Base-by-base conservation (phyloP, 2,329 filamentous ascomycete species). In the Curvularia hawaiiensis region DNA sequence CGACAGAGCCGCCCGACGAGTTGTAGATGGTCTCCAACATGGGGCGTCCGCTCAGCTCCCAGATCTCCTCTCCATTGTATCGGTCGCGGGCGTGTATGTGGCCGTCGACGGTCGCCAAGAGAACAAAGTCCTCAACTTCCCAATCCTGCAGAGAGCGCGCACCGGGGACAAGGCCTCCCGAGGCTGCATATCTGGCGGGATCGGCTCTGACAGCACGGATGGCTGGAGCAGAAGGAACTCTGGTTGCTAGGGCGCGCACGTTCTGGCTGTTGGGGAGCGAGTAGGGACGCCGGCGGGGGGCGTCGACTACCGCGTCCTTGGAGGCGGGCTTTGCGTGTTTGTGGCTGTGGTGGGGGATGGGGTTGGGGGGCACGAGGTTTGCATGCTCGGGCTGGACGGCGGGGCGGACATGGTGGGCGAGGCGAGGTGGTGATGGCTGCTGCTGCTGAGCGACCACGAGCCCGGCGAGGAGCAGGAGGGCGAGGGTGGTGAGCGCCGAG, bases 121-220 rank as follows among this genome's bases (percentile, higher is more conserved):
- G 91, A 82, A 98, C 91, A 86, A 97, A 96, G 84, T 98, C 93
- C 91, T 98, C 94, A 82, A 97, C 93, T 90, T 97, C 92, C 94
- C 94, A 98, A 82, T 97, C 94, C 86, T 93, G 90, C 86, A 98
- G 84, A 84, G 90, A 96, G 88, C 94, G 93, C 93, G 92, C 94
- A 90, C 72, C 70, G 67, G 85, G 84, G 82, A 89, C 85, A 56
- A 81, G 73, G 71, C 77, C 80, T 68, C 69, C 75, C 58, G 72
- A 71, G 70, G 76, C 76, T 68, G 76, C 75, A 69, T 73, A 86
- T 84, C 73, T 68, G 69, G 87, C 87, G 87, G 87, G 86, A 87
- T 90, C 91, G 91, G 92, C 93, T 97, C 91, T 86, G 84, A 97
- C 93, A 90, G 92, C 86, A 83, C 86, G 81, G 73, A 82, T 77